Evolutionary conservation across 768 basidiomycete species (phyloP), one percentile per base, ranked within the genome.

Genomic region (Suillus tomentosus): DNA sequence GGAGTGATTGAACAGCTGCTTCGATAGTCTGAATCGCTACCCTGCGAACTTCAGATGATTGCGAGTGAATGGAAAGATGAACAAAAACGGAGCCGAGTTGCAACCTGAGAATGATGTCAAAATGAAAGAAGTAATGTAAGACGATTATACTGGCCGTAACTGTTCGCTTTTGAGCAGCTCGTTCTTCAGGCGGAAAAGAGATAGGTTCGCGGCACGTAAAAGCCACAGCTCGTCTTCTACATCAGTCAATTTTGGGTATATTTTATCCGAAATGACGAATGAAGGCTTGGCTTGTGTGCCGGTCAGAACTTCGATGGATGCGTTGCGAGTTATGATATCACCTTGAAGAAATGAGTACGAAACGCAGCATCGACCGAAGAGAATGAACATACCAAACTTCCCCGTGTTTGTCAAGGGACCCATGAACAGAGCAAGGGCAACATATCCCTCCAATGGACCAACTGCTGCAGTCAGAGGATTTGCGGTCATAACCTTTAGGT

Each of bases 221-320:
- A 97, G 76, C 96, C 95, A 97, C 14, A 68, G 70, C 62, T 93
- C 87, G 17, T 94, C 94, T 3, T 82, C 82, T 0, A 80, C 68
- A 7, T 85, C 82, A 8, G 79, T 77, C 17, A 90, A 67, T 72
- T 92, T 94, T 64, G 88, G 85, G 70, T 94, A 95, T 0, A 93
- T 87, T 73, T 92, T 95, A 61, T 96, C 95, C 86, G 87, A 94
- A 15, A 96, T 69, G 47, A 98, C 75, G 78, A 97, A 97, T 2
- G 91, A 89, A 0, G 94, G 91, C 72, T 94, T 97, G 27, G 84
- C 77, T 15, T 79, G 77, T 0, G 86, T 75, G 5, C 74, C 74
- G 19, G 74, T 71, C n/a, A 91, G 73, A 1, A 81, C 75, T 40
- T 82, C 79, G n/a, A 85, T 66, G 3, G 75, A 74, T 36, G 82